These are phyloP conservation scores for Globisporangium cederbergense DNA, from an alignment of 352 stramenopile genomes.

Conservation along the genomic window DNA sequence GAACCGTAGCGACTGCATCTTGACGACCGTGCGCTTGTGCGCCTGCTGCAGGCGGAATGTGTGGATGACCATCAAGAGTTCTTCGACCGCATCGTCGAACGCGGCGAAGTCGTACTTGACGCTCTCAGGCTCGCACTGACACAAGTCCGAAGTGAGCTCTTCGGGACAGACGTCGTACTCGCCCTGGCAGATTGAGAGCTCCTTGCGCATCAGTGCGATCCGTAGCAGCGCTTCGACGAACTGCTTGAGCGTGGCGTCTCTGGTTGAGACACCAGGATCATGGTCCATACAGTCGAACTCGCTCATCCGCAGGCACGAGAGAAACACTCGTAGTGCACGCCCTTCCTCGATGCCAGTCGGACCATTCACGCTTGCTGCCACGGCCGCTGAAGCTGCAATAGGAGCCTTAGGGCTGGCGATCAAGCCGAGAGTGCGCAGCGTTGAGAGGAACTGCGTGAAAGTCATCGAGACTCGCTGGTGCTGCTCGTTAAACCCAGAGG, in stretches of 20 bases:
- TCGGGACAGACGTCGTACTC: conserved; percentile 49
- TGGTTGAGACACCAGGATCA: conserved; percentile 12
- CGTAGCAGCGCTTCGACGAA: conserved; percentile 55
- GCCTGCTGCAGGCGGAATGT: conserved; percentile 21
- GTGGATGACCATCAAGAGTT: conserved; percentile 41
- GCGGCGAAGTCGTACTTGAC: conserved; percentile 35
- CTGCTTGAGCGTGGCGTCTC: conserved; percentile 26
- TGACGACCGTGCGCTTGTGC: conserved; percentile 29
- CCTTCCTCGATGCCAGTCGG: conserved; percentile 38
- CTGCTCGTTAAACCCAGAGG: background rate
- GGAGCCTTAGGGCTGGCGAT: conserved; percentile 13
- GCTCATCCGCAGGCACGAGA: conserved; percentile 45
- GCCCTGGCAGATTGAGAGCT: conserved; percentile 46
- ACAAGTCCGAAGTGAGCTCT: conserved; percentile 46
- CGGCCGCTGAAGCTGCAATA: background rate
- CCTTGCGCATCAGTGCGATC: conserved; percentile 41
- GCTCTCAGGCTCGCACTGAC: conserved; percentile 25
- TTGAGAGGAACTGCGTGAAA: conserved; percentile 31
- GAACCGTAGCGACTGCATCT: conserved; percentile 27
- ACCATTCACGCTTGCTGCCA: background rate
- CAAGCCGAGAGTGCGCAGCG: conserved; percentile 28
- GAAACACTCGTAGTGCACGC: conserved; percentile 51
- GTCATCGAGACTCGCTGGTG: conserved; percentile 10
- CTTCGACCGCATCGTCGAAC: conserved; percentile 42
- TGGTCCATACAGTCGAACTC: conserved; percentile 14